A percentile compares a stretch with the other conserved stretches of the same genome.
These are phyloP conservation scores for Botrytis paeoniae DNA, from an alignment of 2,329 filamentous ascomycete genomes.

Conservation along the genomic window DNA sequence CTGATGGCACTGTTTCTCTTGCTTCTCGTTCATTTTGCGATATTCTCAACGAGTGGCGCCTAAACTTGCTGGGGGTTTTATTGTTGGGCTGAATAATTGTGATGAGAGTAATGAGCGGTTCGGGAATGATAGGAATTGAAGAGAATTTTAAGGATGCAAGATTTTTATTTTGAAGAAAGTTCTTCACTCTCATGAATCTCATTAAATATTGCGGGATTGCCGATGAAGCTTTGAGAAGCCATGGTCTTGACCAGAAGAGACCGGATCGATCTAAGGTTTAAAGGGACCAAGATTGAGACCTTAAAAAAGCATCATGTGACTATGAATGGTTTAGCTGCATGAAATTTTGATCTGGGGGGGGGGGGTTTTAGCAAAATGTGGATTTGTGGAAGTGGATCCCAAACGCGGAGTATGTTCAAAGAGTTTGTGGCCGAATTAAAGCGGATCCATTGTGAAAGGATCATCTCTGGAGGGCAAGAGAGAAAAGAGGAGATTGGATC, in stretches of 20 bases:
- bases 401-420: slow-evolving; percentile 2
- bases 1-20: not conserved
- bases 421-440: not conserved
- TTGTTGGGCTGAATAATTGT: slow-evolving; percentile 9
- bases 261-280: not conserved
- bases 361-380: not conserved
- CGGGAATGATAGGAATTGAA: not conserved
- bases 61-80: not conserved
- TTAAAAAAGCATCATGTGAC: not conserved
- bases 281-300: not conserved
- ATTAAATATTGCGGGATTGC: not conserved
- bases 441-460: not conserved
- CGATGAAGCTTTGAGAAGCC: not conserved
- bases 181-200: not conserved
- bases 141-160: not conserved
- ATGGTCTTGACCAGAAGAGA: not conserved
- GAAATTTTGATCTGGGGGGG: not conserved
- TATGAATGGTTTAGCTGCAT: not conserved
- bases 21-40: not conserved
- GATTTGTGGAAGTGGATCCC: not conserved
- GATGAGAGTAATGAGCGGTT: not conserved
- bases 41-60: not conserved
- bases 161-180: not conserved
- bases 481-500: not conserved
- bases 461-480: not conserved